These are phyloP conservation scores for Puccinia novopanici DNA, from an alignment of 1,284 basidiomycete genomes.

Conservation along the genomic window DNA sequence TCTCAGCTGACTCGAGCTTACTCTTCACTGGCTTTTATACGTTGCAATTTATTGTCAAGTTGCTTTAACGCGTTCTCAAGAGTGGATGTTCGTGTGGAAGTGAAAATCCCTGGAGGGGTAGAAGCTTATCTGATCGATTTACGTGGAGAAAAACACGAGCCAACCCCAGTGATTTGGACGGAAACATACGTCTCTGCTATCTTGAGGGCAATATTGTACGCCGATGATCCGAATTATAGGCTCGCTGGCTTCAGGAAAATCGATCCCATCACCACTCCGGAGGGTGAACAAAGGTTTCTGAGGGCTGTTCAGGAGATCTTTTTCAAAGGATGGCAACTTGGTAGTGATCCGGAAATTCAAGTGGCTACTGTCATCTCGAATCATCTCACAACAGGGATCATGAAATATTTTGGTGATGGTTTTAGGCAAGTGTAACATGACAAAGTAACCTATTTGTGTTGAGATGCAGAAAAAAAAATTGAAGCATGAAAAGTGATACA, in stretches of 20 bases:
- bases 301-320: constrained; percentile 89
- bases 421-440: constrained; percentile 66
- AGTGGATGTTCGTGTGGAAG: constrained; percentile 94
- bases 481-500: not conserved
- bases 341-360: constrained; percentile 96
- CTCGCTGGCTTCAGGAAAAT: constrained; percentile 92
- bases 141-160: constrained; percentile 91
- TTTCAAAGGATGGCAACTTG: constrained; percentile 95
- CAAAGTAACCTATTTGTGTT: not conserved
- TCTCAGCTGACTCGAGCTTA: not conserved
- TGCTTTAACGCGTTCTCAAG: constrained; percentile 98
- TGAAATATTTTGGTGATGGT: constrained; percentile 95
- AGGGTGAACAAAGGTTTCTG: constrained; percentile 85
- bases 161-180: constrained; percentile 90
- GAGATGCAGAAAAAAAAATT: not conserved
- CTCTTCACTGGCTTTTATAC: not conserved
- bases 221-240: constrained; percentile 88
- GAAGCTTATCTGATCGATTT: constrained; percentile 91
- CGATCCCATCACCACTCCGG: constrained; percentile 86
- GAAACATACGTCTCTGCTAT: constrained; percentile 94
- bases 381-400: constrained; percentile 87
- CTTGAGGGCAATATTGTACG: constrained; percentile 86
- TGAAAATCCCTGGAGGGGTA: constrained; percentile 96
- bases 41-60: constrained; percentile 61
- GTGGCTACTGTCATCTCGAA: constrained; percentile 97